These are phyloP conservation scores for Sugiyamaella qingdaonensis DNA, from an alignment of 805 yeast species.

Conservation along the genomic window DNA sequence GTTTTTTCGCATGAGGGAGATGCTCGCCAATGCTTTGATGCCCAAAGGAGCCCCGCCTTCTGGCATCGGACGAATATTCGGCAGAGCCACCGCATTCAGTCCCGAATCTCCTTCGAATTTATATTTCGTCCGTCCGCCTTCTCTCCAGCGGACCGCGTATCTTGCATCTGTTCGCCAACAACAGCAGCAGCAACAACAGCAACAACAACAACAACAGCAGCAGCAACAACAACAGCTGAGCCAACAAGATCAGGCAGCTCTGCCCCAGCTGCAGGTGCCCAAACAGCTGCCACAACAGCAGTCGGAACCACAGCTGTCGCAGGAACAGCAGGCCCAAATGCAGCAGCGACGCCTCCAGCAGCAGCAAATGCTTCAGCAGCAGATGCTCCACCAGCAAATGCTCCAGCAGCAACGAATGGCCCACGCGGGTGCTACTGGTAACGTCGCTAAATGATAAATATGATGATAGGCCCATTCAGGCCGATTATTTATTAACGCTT, in stretches of 20 bases:
- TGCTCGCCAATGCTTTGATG: constrained; percentile 76
- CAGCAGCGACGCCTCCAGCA: constrained; percentile 5
- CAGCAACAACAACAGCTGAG: constrained; percentile 15
- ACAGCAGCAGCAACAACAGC: constrained; percentile 15
- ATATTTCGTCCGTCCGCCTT: constrained; percentile 32
- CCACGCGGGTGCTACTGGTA: not conserved
- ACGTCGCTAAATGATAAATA: not conserved
- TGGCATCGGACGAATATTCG: constrained; percentile 72
- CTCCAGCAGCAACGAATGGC: constrained; percentile 1
- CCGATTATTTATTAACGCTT: not conserved
- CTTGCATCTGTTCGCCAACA: constrained; percentile 13
- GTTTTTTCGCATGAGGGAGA: constrained; percentile 85
- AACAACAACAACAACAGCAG: constrained; percentile 14
- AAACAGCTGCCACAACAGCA: not conserved
- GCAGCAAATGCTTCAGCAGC: not conserved
- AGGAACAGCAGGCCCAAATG: not conserved
- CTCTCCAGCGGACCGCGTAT: constrained; percentile 28
- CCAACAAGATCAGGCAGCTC: not conserved
- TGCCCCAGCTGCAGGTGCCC: not conserved
- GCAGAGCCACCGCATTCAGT: constrained; percentile 73
- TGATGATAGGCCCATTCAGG: not conserved
- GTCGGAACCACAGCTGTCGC: not conserved
- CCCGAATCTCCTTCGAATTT: constrained; percentile 63
- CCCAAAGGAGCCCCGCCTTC: constrained; percentile 47
- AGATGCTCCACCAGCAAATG: not conserved